Evolutionary conservation across 1,284 basidiomycete species (phyloP).

Genomic region (Papiliotrema flavescens): DNA sequence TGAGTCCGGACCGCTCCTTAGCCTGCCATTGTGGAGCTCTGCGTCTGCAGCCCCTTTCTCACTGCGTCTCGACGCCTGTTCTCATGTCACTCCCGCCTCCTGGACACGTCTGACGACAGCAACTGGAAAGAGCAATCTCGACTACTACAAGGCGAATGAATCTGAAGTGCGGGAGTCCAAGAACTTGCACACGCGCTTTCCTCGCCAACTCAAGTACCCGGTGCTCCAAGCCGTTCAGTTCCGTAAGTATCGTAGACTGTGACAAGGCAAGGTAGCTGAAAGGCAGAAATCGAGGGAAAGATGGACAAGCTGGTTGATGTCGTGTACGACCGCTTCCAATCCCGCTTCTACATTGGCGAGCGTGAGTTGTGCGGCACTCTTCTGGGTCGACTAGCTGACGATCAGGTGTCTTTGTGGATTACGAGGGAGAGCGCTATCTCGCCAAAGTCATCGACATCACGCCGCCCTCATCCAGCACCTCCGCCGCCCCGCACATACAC

Average conservation of each 20-base stretch:
- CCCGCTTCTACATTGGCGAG: conserved; percentile 88
- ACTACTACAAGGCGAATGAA: conserved; percentile 89
- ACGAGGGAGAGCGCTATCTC: conserved; percentile 72
- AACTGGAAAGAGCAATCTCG: conserved; percentile 85
- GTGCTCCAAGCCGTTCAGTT: conserved; percentile 91
- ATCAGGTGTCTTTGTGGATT: conserved; percentile 74
- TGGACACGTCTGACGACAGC: conserved; percentile 50
- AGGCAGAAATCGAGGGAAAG: conserved; percentile 85
- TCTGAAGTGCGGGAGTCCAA: conserved; percentile 85
- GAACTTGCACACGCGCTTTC: conserved; percentile 84
- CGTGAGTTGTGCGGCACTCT: conserved; percentile 56
- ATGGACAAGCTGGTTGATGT: conserved; percentile 91
- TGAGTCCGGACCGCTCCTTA: too few relatives aligned
- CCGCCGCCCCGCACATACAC: conserved; percentile 51
- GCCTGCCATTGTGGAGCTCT: too few relatives aligned
- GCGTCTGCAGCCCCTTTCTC: too few relatives aligned
- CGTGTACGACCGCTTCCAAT: conserved; percentile 90
- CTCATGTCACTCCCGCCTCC: too few relatives aligned
- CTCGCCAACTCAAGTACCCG: conserved; percentile 84
- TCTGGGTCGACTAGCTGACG: background rate
- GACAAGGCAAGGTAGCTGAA: background rate
- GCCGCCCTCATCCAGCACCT: conserved; percentile 55
- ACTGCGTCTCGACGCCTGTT: too few relatives aligned
- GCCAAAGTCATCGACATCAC: conserved; percentile 37
- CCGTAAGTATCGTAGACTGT: conserved; percentile 60